Evolutionary conservation across 2,329 filamentous ascomycete species (phyloP).

Genomic region (Huntiella abstrusa): DNA sequence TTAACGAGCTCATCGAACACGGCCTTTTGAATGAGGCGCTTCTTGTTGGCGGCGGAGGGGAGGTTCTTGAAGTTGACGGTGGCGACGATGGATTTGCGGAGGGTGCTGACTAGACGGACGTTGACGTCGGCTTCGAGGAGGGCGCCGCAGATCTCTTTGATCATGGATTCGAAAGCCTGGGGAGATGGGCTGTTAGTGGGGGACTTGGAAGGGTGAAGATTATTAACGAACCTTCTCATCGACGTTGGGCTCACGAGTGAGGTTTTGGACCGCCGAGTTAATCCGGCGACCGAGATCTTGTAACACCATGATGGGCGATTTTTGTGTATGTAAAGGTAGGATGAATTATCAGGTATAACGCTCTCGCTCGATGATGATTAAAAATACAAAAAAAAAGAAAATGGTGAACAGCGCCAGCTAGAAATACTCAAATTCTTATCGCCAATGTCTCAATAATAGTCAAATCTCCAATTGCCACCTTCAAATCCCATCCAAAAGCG

Average conservation of each 20-base stretch:
- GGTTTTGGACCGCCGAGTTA: slow-evolving; percentile 84
- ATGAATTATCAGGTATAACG: too few relatives aligned
- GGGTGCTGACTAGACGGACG: slow-evolving; percentile 72
- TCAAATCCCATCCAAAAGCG: too few relatives aligned
- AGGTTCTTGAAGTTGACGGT: slow-evolving; percentile 91
- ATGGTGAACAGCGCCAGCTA: too few relatives aligned
- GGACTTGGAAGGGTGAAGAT: not conserved
- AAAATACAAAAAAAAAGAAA: too few relatives aligned
- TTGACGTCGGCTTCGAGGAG: slow-evolving; percentile 96
- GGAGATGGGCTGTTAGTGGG: not conserved
- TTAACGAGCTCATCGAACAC: slow-evolving; percentile 95
- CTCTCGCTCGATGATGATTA: too few relatives aligned
- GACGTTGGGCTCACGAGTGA: slow-evolving; percentile 79
- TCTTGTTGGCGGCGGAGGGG: slow-evolving; percentile 87
- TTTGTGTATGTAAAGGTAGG: too few relatives aligned
- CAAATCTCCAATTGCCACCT: too few relatives aligned
- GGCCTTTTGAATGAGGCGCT: slow-evolving; percentile 90
- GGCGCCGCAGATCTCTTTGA: slow-evolving; percentile 93
- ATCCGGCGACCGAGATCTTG: slow-evolving; percentile 98
- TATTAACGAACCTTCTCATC: slow-evolving; percentile 62
- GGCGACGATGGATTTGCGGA: slow-evolving; percentile 81
- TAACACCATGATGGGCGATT: slow-evolving; percentile 57
- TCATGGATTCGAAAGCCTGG: slow-evolving; percentile 88
- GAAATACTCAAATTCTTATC: too few relatives aligned
- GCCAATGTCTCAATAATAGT: too few relatives aligned